Percentiles rank a stretch among this genome's conserved stretches.
Evolutionary conservation across 352 stramenopile genomes (phyloP).

Genomic region (Plasmopara halstedii): DNA sequence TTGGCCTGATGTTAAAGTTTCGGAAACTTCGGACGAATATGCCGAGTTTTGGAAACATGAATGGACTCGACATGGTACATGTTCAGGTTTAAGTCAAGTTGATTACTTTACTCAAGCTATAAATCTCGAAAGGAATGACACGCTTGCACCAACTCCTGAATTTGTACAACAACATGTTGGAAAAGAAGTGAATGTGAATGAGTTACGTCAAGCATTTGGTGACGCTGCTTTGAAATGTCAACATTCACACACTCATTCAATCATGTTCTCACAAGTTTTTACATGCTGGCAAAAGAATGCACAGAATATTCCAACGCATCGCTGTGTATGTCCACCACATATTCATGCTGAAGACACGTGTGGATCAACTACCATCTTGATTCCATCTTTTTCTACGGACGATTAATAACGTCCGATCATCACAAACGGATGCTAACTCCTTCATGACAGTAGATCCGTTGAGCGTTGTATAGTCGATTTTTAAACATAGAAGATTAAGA

Average conservation of each 20-base stretch:
- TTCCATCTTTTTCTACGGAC: constrained; percentile 38
- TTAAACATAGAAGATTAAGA: no score
- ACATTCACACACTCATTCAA: constrained; percentile 3
- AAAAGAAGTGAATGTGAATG: constrained; percentile 31
- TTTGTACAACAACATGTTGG: constrained; percentile 58
- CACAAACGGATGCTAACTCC: neutral
- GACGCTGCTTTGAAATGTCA: constrained; percentile 32
- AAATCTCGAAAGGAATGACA: constrained; percentile 69
- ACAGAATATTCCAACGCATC: constrained; percentile 36
- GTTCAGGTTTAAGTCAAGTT: constrained; percentile 76
- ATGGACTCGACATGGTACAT: constrained; percentile 91
- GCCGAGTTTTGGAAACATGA: constrained; percentile 91
- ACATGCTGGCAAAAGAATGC: constrained; percentile 76
- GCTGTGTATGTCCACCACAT: constrained; percentile 46
- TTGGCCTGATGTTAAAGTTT: constrained; percentile 85
- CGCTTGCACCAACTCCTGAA: constrained; percentile 45
- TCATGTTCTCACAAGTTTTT: constrained; percentile 65
- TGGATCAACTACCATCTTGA: constrained; percentile 34
- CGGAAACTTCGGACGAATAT: constrained; percentile 40
- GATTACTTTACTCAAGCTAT: constrained; percentile 82
- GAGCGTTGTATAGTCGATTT: no score
- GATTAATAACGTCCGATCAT: constrained; percentile 8
- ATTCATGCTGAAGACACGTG: constrained; percentile 73
- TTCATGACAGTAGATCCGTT: no score
- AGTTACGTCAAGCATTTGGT: constrained; percentile 39